phyloP scores from a whole-genome alignment of 2,329 filamentous ascomycete species.

The Emmonsiellopsis sp. region DNA sequence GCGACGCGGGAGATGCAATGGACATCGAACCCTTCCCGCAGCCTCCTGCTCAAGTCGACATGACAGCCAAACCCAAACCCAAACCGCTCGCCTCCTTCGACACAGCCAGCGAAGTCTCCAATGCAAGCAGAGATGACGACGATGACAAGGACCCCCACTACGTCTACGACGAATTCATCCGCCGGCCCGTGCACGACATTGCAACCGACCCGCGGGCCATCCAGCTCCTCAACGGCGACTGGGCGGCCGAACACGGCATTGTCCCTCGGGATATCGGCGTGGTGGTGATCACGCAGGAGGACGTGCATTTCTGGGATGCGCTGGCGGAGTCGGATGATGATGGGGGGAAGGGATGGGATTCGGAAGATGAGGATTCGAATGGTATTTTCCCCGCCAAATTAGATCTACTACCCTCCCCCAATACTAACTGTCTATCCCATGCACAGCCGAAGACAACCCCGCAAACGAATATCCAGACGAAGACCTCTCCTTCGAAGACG shows the following conservation, averaged over 20 bases:
- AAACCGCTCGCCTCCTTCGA: slow-evolving; percentile 2
- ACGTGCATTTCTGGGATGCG: slow-evolving; percentile 48
- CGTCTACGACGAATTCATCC: slow-evolving; percentile 55
- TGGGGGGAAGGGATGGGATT: slow-evolving; percentile 47
- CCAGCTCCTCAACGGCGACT: slow-evolving; percentile 8
- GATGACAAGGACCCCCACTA: slow-evolving; percentile 45
- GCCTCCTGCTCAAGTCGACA: background rate
- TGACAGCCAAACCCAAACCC: background rate
- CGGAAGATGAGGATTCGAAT: slow-evolving; percentile 56
- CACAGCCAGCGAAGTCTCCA: background rate
- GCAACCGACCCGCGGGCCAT: slow-evolving; percentile 7
- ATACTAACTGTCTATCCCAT: background rate
- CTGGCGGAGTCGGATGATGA: slow-evolving; percentile 46
- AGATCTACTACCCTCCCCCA: background rate
- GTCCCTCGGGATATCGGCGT: slow-evolving; percentile 30
- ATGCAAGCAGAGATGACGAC: slow-evolving; percentile 15
- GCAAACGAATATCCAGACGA: slow-evolving; percentile 45
- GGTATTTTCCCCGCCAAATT: slow-evolving; percentile 33
- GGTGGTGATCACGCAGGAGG: slow-evolving; percentile 33
- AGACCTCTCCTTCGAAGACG: slow-evolving; percentile 40
- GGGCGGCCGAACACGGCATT: slow-evolving; percentile 1
- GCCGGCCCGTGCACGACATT: slow-evolving; percentile 33
- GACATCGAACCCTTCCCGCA: background rate
- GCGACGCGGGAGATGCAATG: background rate
- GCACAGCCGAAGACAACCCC: slow-evolving; percentile 40